phyloP scores from a whole-genome alignment of 441 rosid species.

The Theobroma grandiflorum region DNA sequence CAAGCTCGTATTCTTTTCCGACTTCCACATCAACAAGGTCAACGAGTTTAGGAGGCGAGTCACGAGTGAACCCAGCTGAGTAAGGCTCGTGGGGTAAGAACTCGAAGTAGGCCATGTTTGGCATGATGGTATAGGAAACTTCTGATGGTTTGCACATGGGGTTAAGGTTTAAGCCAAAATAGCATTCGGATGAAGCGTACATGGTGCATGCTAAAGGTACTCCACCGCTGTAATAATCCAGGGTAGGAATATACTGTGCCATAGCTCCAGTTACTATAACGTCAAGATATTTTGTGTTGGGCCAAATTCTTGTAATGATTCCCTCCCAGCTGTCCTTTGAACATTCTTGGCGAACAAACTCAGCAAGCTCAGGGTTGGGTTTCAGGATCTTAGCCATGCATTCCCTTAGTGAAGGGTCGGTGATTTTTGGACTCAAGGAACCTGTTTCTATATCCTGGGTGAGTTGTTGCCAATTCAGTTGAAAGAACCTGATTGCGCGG shows the following conservation, averaged over 20 bases:
- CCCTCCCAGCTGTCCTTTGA: conserved; percentile 68
- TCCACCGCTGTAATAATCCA: conserved; percentile 82
- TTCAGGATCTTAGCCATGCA: conserved; percentile 53
- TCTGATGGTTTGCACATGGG: conserved; percentile 86
- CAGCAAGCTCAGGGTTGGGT: conserved; percentile 61
- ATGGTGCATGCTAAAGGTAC: conserved; percentile 87
- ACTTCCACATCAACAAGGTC: conserved; percentile 81
- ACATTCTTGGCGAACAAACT: conserved; percentile 58
- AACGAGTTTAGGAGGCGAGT: conserved; percentile 49
- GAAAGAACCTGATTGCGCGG: conserved; percentile 89
- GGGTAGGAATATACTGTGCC: conserved; percentile 92
- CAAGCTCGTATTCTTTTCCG: conserved; percentile 88
- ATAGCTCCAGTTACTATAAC: conserved; percentile 95
- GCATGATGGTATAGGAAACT: conserved; percentile 93
- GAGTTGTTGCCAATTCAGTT: conserved; percentile 70
- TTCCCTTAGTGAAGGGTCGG: conserved; percentile 51
- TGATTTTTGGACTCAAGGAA: conserved; percentile 46
- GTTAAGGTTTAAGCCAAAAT: conserved; percentile 88
- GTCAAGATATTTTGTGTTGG: conserved; percentile 85
- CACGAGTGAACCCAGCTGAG: conserved; percentile 34
- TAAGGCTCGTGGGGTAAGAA: conserved; percentile 65
- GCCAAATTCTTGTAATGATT: conserved; percentile 83
- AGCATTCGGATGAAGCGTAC: conserved; percentile 98
- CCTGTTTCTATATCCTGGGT: conserved; percentile 72
- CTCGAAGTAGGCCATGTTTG: conserved; percentile 96